phyloP scores from a whole-genome alignment of 2,329 filamentous ascomycete genomes.

The Tolypocladium album region DNA sequence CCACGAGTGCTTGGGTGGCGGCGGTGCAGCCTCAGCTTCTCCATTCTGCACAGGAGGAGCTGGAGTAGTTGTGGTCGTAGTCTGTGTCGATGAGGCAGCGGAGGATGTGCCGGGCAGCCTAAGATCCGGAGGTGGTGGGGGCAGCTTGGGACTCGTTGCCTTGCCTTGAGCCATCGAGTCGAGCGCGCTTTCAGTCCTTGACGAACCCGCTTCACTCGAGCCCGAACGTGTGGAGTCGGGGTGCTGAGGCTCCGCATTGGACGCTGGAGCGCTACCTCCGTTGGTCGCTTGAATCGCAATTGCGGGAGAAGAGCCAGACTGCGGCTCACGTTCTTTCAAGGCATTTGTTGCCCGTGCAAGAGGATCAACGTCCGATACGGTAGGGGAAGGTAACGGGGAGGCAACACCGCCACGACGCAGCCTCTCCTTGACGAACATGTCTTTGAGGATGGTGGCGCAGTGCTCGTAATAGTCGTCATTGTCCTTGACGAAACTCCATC shows the following conservation, averaged over 20 bases:
- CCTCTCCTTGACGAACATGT: constrained; percentile 80
- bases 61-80: constrained; percentile 15
- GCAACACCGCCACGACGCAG: constrained; percentile 50
- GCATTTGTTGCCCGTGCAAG: constrained; percentile 20
- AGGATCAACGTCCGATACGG: constrained; percentile 32
- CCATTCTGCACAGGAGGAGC: constrained; percentile 9
- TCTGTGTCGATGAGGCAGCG: constrained; percentile 24
- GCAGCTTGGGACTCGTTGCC: constrained; percentile 22
- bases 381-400: constrained; percentile 39
- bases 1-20: constrained; percentile 84
- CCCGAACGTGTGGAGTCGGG: constrained; percentile 12
- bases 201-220: constrained; percentile 18
- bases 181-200: constrained; percentile 18
- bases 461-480: constrained; percentile 98
- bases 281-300: constrained; percentile 17
- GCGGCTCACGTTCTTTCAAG: constrained; percentile 29
- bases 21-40: constrained; percentile 44
- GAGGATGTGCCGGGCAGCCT: constrained; percentile 17
- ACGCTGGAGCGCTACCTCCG: constrained; percentile 7
- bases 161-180: constrained; percentile 24
- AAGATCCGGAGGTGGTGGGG: constrained; percentile 20
- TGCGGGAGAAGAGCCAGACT: constrained; percentile 7
- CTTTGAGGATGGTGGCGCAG: constrained; percentile 72
- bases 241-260: constrained; percentile 11
- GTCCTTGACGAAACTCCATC: constrained; percentile 99